These are phyloP conservation scores for Lepiota brunneoincarnata DNA, from an alignment of 768 basidiomycete species.

Conservation along the genomic window DNA sequence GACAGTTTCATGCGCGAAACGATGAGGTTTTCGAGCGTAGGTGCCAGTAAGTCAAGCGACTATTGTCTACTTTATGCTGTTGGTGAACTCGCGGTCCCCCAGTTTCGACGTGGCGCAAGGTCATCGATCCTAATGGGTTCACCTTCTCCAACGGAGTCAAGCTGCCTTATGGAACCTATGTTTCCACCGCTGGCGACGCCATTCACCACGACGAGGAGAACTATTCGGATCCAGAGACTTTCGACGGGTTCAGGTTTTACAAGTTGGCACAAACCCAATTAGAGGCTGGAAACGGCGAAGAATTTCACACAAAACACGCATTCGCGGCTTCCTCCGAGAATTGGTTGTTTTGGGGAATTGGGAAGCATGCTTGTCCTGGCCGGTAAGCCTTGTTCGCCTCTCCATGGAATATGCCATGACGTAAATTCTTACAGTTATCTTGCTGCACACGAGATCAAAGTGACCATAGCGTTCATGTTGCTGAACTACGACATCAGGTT, in stretches of 20 bases:
- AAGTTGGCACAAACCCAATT: constrained; percentile 20
- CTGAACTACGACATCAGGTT: constrained; percentile 13
- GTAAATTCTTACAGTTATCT: constrained; percentile 14
- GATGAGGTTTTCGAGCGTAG: constrained; percentile 32
- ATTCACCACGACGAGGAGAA: constrained; percentile 19
- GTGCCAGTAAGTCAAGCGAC: constrained; percentile 13
- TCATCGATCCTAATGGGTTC: constrained; percentile 29
- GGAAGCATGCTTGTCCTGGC: constrained; percentile 29
- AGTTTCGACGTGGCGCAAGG: constrained; percentile 28
- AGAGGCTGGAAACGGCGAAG: constrained; percentile 18
- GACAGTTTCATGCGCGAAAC: constrained; percentile 53
- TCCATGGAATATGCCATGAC: not conserved
- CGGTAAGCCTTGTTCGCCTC: not conserved
- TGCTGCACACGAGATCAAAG: constrained; percentile 12
- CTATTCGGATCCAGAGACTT: constrained; percentile 31
- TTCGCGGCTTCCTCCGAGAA: constrained; percentile 19
- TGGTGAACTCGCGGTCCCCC: no score
- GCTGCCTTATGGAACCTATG: constrained; percentile 29
- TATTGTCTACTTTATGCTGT: no score
- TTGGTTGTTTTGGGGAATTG: constrained; percentile 32
- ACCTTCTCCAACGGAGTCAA: constrained; percentile 42
- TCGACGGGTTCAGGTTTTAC: constrained; percentile 50
- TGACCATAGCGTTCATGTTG: constrained; percentile 10
- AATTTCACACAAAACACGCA: constrained; percentile 25
- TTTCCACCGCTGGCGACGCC: constrained; percentile 20